phyloP scores from a whole-genome alignment of 108 stramenopile genomes.

The Fragilariopsis cylindrus region DNA sequence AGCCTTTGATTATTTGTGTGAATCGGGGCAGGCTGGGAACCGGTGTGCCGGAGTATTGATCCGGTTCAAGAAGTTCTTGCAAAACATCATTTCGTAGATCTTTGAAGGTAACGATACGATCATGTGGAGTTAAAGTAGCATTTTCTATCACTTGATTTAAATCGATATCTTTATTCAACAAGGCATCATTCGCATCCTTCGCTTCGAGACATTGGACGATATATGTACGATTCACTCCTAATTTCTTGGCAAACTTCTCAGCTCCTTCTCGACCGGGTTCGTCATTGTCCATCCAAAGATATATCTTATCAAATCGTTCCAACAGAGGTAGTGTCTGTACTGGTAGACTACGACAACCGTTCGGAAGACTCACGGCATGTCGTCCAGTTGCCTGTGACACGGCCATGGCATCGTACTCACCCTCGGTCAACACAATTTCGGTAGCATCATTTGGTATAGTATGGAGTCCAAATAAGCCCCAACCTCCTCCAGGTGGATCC shows the following conservation, averaged over 20 bases:
- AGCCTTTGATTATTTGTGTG: conserved; percentile 85
- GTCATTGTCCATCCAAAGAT: conserved; percentile 97
- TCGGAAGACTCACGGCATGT: conserved; percentile 84
- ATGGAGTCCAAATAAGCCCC: conserved; percentile 97
- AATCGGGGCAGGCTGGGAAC: conserved; percentile 84
- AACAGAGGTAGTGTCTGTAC: conserved; percentile 84
- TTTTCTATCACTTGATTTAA: conserved; percentile 43
- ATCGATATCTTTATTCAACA: conserved; percentile 72
- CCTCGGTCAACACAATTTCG: conserved; percentile 93
- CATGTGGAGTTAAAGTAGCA: conserved; percentile 65
- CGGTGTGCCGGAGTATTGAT: conserved; percentile 60
- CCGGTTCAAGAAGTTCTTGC: conserved; percentile 81
- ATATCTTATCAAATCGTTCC: conserved; percentile 91
- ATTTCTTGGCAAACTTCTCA: conserved; percentile 83
- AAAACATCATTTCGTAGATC: conserved; percentile 70
- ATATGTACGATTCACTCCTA: conserved; percentile 78
- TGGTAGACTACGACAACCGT: conserved; percentile 90
- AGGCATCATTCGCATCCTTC: conserved; percentile 98
- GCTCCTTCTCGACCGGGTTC: conserved; percentile 84
- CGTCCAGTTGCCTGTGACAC: conserved; percentile 92
- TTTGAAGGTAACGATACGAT: conserved; percentile 69
- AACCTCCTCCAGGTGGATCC: conserved; percentile 87
- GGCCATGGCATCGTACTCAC: conserved; percentile 99
- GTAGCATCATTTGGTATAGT: conserved; percentile 75
- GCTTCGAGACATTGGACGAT: conserved; percentile 54